Conservation (phyloP, 768 basidiomycete genomes). For the Cantharellus anzutake region DNA sequence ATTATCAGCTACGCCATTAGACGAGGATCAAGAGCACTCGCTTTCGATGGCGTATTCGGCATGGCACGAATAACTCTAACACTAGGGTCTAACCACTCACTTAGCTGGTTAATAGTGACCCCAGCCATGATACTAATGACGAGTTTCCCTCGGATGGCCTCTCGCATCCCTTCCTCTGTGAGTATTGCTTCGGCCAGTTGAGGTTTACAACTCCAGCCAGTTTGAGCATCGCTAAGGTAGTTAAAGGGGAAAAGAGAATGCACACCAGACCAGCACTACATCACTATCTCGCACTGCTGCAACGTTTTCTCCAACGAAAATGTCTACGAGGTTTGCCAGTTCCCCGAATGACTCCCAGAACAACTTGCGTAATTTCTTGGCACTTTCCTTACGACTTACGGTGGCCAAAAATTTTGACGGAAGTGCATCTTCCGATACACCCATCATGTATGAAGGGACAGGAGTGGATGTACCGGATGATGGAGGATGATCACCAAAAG, state of each 20-base stretch:
- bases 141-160: constrained; percentile 76
- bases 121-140: constrained; percentile 97
- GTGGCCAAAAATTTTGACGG: constrained; percentile 75
- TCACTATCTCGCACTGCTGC: constrained; percentile 53
- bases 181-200: constrained; percentile 67
- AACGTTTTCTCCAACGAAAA: constrained; percentile 52
- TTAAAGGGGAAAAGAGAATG: neutral
- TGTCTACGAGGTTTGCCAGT: constrained; percentile 33
- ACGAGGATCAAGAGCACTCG: constrained; percentile 18
- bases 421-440: constrained; percentile 32
- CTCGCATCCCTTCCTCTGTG: constrained; percentile 49
- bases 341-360: constrained; percentile 29
- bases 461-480: constrained; percentile 53
- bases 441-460: constrained; percentile 14
- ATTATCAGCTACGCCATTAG: neutral
- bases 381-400: constrained; percentile 63
- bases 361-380: constrained; percentile 36
- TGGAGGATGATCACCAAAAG: constrained; percentile 8
- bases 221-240: neutral
- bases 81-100: constrained; percentile 49
- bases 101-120: constrained; percentile 69
- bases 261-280: constrained; percentile 78
- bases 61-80: constrained; percentile 86
- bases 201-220: constrained; percentile 68
- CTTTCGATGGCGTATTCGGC: constrained; percentile 97